These are phyloP conservation scores for Vigna radiata DNA, from an alignment of 306 rosid genomes.

Conservation along the genomic window DNA sequence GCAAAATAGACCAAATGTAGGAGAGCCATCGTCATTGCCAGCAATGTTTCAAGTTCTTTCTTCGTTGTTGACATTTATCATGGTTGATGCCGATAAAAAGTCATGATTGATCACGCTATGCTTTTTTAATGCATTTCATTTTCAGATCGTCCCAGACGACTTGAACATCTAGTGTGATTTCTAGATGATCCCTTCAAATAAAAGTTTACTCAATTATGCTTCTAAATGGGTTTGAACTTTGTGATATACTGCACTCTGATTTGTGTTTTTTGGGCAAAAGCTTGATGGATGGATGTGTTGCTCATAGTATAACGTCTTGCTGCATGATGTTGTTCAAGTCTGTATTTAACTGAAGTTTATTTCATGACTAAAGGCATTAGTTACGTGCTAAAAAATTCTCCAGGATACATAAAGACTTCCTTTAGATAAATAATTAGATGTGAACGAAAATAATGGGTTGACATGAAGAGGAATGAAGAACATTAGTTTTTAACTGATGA, in stretches of 20 bases:
- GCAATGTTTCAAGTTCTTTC: background rate
- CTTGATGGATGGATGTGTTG: constrained; percentile 13
- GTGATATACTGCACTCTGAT: background rate
- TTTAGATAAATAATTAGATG: constrained; percentile 3
- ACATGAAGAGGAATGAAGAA: background rate
- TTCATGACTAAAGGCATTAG: constrained; percentile 2
- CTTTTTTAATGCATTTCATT: background rate
- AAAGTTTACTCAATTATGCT: background rate
- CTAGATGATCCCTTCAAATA: background rate
- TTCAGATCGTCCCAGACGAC: background rate
- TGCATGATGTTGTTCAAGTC: background rate
- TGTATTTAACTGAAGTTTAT: background rate
- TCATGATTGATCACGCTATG: background rate
- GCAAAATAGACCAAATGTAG: background rate
- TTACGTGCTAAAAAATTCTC: background rate
- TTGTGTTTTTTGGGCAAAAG: background rate
- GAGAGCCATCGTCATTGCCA: background rate
- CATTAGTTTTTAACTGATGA: background rate
- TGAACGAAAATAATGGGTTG: constrained; percentile 10
- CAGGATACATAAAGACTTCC: background rate
- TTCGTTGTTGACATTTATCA: background rate
- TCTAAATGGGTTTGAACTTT: constrained; percentile 2
- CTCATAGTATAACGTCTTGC: background rate
- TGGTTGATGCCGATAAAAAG: background rate
- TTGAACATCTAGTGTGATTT: background rate